These are phyloP conservation scores for Calonectria multiphialidica DNA, from an alignment of 2,329 filamentous ascomycete species.

Conservation along the genomic window DNA sequence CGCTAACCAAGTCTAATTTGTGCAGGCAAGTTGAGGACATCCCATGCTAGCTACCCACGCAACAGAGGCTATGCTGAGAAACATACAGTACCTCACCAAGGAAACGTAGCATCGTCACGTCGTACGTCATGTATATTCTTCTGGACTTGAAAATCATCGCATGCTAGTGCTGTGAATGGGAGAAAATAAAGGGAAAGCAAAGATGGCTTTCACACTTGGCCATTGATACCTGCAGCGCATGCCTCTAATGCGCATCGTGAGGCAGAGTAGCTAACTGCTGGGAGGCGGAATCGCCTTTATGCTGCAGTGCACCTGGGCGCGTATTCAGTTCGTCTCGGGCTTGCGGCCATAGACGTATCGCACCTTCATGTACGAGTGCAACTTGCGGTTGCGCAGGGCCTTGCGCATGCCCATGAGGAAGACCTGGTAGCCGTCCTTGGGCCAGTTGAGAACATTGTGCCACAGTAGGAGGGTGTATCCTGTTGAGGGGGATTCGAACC, in stretches of 20 bases:
- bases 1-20: not conserved
- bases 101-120: not conserved
- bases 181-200: not conserved
- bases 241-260: not conserved
- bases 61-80: not conserved
- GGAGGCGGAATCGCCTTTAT: not conserved
- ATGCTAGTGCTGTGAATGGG: not conserved
- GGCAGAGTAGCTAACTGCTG: not conserved
- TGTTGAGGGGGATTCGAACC: not conserved
- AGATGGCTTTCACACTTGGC: not conserved
- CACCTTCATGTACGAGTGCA: conserved; percentile 34
- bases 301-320: not conserved
- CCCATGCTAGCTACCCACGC: not conserved
- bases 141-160: not conserved
- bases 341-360: conserved; percentile 37
- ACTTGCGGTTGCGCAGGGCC: conserved; percentile 29
- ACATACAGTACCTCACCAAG: not conserved
- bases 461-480: conserved; percentile 28
- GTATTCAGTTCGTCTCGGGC: not conserved
- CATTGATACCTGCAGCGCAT: not conserved
- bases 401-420: conserved; percentile 35
- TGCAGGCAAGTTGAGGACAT: not conserved
- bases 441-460: conserved; percentile 36
- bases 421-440: conserved; percentile 34
- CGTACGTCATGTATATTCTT: not conserved